Evolutionary conservation across 495 filamentous ascomycete species (phyloP).

Genomic region (Aspergillus olivimuriae): DNA sequence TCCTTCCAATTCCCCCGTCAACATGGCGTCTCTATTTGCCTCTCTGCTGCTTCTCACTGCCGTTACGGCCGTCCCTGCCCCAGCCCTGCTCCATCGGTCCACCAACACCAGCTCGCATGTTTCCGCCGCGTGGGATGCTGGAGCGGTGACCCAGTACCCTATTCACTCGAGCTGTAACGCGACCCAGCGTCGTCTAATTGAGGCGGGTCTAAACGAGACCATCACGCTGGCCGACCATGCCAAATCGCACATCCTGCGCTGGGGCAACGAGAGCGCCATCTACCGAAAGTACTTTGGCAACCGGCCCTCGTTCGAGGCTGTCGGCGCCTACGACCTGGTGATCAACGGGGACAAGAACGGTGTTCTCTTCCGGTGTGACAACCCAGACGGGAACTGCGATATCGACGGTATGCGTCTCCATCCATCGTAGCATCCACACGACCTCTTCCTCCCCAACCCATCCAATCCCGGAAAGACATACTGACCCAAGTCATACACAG

Average conservation of each 20-base stretch:
- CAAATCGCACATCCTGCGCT: conserved; percentile 40
- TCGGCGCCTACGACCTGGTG: conserved; percentile 48
- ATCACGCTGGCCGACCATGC: conserved; percentile 43
- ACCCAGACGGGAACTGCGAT: conserved; percentile 50
- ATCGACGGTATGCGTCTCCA: conserved; percentile 30
- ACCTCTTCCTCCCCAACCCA: not conserved
- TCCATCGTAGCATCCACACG: not conserved
- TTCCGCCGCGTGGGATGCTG: conserved; percentile 16
- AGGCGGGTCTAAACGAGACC: conserved; percentile 41
- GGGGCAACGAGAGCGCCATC: conserved; percentile 42
- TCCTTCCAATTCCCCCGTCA: too few relatives aligned
- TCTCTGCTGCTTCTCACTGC: conserved; percentile 5
- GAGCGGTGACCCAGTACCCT: conserved; percentile 24
- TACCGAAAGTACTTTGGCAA: conserved; percentile 54
- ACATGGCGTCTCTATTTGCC: not conserved
- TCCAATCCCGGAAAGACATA: not conserved
- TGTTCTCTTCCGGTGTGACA: conserved; percentile 51
- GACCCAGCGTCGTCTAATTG: conserved; percentile 43
- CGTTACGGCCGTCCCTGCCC: conserved; percentile 8
- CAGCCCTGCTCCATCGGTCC: not conserved
- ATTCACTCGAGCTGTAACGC: conserved; percentile 53
- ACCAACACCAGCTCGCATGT: not conserved
- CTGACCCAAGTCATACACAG: conserved; percentile 10
- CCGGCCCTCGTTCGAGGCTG: conserved; percentile 37
- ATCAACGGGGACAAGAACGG: conserved; percentile 39